Conservation (phyloP, 208 protist genomes). For the Crithidia mellificae region DNA sequence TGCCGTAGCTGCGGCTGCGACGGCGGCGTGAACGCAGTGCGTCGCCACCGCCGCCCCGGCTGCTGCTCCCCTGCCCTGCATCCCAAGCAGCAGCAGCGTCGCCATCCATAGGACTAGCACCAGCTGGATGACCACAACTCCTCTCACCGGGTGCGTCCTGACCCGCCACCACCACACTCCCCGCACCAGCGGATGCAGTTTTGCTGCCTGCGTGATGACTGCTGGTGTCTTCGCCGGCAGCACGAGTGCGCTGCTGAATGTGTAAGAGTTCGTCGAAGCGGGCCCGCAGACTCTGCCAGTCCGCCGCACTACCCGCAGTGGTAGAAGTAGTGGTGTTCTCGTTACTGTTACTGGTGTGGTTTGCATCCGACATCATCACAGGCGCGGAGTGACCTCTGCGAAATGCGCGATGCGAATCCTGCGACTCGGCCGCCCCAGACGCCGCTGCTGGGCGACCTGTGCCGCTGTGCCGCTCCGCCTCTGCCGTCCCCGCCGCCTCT, state of each 20-base stretch:
- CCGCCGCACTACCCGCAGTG: neutral
- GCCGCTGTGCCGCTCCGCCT: too few relatives aligned
- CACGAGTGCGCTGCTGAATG: constrained; percentile 25
- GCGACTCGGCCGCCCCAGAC: neutral
- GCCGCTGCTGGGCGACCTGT: neutral
- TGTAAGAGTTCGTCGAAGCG: constrained; percentile 32
- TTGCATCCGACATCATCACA: neutral
- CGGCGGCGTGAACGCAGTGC: constrained; percentile 3
- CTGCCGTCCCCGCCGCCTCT: too few relatives aligned
- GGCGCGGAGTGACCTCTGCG: constrained; percentile 19
- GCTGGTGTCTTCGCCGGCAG: neutral
- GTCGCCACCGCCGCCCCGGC: too few relatives aligned
- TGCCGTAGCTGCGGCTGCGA: constrained; percentile 7
- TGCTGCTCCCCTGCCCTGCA: too few relatives aligned
- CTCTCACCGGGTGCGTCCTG: too few relatives aligned
- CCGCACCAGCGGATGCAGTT: neutral
- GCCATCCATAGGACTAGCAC: too few relatives aligned
- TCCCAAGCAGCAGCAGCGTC: neutral
- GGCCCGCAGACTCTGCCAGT: constrained; percentile 16
- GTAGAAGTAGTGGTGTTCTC: too few relatives aligned
- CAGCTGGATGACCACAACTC: too few relatives aligned
- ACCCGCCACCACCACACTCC: too few relatives aligned
- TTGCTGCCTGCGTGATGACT: too few relatives aligned
- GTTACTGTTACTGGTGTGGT: neutral
- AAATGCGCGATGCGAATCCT: constrained; percentile 5